phyloP scores from a whole-genome alignment of 495 filamentous ascomycete genomes.

The Aspergillus sclerotiicarbonarius region DNA sequence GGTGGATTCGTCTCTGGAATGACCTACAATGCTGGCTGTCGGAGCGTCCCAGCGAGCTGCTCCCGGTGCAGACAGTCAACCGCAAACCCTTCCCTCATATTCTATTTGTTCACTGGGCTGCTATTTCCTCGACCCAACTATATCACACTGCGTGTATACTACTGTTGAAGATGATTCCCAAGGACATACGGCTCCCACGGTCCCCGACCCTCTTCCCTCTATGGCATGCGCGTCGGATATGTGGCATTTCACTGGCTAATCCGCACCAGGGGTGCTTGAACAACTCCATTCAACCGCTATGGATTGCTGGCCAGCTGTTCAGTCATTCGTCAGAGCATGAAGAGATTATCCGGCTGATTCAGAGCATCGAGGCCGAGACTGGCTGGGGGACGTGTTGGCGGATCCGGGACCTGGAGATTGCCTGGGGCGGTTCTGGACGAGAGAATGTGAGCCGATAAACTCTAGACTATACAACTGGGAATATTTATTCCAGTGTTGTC shows the following conservation, averaged over 20 bases:
- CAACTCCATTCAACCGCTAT: slow-evolving; percentile 50
- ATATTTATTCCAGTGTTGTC: neutral
- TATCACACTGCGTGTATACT: slow-evolving; percentile 49
- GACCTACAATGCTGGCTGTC: slow-evolving; percentile 43
- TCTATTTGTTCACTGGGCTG: slow-evolving; percentile 45
- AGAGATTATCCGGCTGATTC: slow-evolving; percentile 39
- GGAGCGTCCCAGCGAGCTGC: slow-evolving; percentile 38
- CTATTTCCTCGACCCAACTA: slow-evolving; percentile 50
- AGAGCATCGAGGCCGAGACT: slow-evolving; percentile 41
- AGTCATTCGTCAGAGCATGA: slow-evolving; percentile 46
- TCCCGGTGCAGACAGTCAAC: slow-evolving; percentile 32
- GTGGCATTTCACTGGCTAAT: slow-evolving; percentile 48
- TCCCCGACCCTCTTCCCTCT: slow-evolving; percentile 28
- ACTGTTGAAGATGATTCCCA: slow-evolving; percentile 40
- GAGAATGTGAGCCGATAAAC: neutral
- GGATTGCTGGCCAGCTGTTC: slow-evolving; percentile 46
- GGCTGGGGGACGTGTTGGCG: slow-evolving; percentile 50
- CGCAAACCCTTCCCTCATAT: slow-evolving; percentile 43
- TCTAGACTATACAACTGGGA: neutral
- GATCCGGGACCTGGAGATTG: slow-evolving; percentile 41
- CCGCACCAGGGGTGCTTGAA: slow-evolving; percentile 47
- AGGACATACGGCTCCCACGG: slow-evolving; percentile 27
- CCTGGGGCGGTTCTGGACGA: slow-evolving; percentile 42
- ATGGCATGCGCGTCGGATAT: slow-evolving; percentile 50
- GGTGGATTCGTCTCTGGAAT: slow-evolving; percentile 42